Base-by-base conservation (phyloP, 2,329 filamentous ascomycete species). In the Xylariaceae sp. region DNA sequence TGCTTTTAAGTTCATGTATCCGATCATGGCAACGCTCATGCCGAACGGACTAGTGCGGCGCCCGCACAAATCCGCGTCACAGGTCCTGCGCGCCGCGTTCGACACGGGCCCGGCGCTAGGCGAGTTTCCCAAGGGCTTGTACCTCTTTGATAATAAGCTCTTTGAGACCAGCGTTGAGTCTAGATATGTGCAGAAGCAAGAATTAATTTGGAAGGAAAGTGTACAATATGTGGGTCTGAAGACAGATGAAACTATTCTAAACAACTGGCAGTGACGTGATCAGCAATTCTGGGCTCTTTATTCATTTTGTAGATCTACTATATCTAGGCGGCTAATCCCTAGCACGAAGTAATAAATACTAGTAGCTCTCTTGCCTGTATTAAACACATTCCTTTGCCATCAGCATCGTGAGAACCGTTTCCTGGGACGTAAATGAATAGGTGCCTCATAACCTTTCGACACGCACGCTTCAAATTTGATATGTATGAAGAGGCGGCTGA, bases 191-290 rank as follows among this genome's bases (percentile, higher is more conserved):
- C 2, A 41, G 4, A 53, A 50, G 36, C 30, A 35, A 27, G 41
- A 39, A 1, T 26, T 46, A 15, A 18, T 57, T 2, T 53, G 54
- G 54, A 46, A 57, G 30, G 44, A 47, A 20, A 53, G 32, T n/a
- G 39, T 57, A 9, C 32, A 50, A 18, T 53, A 45, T 10, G 30
- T 44, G 11, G 29, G 13, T 18, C 47, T 57, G 5, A 42, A 42
- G 18, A 16, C 11, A 21, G 33, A 35, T 5, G 54, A 57, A 29
- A 53, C 44, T 2, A 36, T 53, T 15, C 45, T 53, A 11, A n/a
- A 23, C 15, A 23, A 49, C 16, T 32, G 50, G 50, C n/a, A n/a
- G n/a, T n/a, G n/a, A n/a, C n/a, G n/a, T n/a, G n/a, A n/a, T n/a
- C n/a, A n/a, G n/a, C n/a, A n/a, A n/a, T n/a, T n/a, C 26, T 43